Evolutionary conservation across 2,329 filamentous ascomycete species (phyloP), one percentile per base, ranked within the genome.

Genomic region (Xylariomycetidae sp.): DNA sequence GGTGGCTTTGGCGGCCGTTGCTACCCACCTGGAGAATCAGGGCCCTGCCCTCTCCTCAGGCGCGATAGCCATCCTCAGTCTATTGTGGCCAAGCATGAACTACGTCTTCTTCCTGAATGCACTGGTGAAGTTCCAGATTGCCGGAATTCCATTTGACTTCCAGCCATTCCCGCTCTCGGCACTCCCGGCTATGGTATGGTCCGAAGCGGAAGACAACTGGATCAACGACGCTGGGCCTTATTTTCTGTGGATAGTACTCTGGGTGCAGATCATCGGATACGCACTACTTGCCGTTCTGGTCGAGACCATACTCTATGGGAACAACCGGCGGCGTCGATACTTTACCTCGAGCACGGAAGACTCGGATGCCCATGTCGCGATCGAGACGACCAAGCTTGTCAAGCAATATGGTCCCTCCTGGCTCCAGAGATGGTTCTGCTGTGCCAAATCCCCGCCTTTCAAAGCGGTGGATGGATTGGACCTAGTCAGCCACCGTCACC

Each of bases 401-500:
- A 64, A 62, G 33, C 38, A 43, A 4, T 64, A 60, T 41, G 30
- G 28, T 1, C 50, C 57, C 2, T 50, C 42, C 3, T 48, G 55
- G 33, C 44, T 50, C 30, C 47, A 49, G 32, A 50, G 40, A 10
- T 31, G 55, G 0, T 54, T 52, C 29, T 55, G 50, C 34, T 59
- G 53, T 27, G 47, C 53, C 5, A 48, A 50, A 8, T 41, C 45
- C 6, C 47, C 49, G 10, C 47, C 52, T n/a, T 41, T 44, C 9
- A 52, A 48, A 31, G 81, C 81, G 0, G 79, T 85, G 3, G 64
- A 83, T 19, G 60, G 74, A 19, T 59, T 86, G 25, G 72, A 64
- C 38, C 64, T 85, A 13, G 59, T 71, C 13, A 74, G 76, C 6
- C 65, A 72, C 25, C 64, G 72, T 50, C 68, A 78, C 13, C 68